These are phyloP conservation scores for Entophlyctis luteolus DNA, from an alignment of 192 early-diverging fungal species.

Conservation along the genomic window DNA sequence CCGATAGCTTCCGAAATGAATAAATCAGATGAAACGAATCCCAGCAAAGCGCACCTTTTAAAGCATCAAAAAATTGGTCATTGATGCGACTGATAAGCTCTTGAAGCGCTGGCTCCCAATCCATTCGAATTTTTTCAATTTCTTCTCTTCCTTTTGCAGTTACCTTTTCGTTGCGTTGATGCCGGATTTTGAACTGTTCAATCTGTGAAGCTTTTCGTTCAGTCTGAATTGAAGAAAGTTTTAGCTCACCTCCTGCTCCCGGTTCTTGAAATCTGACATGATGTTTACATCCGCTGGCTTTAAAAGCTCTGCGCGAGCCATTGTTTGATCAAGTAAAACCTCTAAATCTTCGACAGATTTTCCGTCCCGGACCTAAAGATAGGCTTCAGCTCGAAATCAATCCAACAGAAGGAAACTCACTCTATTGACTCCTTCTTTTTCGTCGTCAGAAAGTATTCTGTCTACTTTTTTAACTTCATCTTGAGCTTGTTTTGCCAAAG, in stretches of 20 bases:
- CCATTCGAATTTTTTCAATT: constrained; percentile 33
- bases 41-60: too few relatives aligned
- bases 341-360: constrained; percentile 63
- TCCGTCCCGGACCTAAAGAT: constrained; percentile 12
- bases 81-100: constrained; percentile 63
- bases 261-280: constrained; percentile 65
- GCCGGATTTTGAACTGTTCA: constrained; percentile 34
- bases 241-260: constrained; percentile 43
- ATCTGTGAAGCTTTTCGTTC: constrained; percentile 33
- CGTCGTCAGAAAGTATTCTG: constrained; percentile 52
- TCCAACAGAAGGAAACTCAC: constrained; percentile 18
- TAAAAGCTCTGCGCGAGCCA: constrained; percentile 54
- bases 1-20: constrained; percentile 56
- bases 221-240: not conserved
- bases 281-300: constrained; percentile 52
- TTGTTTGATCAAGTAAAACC: constrained; percentile 51
- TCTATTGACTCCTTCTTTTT: constrained; percentile 48
- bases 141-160: constrained; percentile 24
- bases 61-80: constrained; percentile 51
- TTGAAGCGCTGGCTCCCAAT: constrained; percentile 68
- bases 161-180: constrained; percentile 38
- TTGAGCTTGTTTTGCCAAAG: constrained; percentile 36
- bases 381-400: not conserved
- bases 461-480: constrained; percentile 51
- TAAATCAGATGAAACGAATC: not conserved